Conservation (phyloP, 306 rosid genomes). For the Senna tora region DNA sequence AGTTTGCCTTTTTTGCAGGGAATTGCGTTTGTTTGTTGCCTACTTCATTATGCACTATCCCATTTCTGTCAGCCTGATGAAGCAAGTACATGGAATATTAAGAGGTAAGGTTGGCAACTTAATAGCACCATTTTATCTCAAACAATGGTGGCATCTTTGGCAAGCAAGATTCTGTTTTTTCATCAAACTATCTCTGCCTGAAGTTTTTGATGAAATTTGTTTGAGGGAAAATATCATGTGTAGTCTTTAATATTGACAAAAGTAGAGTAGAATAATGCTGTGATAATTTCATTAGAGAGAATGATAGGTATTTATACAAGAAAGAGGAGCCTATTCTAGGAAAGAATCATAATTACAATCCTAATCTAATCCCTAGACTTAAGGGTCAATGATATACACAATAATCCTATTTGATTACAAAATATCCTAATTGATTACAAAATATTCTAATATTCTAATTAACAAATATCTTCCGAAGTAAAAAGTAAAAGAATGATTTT, state of each 20-base stretch:
- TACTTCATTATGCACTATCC: slow-evolving; percentile 63
- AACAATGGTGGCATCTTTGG: slow-evolving; percentile 23
- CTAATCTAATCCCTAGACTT: too few species aligned
- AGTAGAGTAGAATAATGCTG: too few species aligned
- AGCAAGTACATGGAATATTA: slow-evolving; percentile 59
- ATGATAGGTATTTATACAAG: too few species aligned
- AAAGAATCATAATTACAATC: too few species aligned
- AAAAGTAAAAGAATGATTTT: background rate
- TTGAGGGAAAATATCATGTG: slow-evolving; percentile 8
- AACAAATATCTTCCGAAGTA: slow-evolving; percentile 1
- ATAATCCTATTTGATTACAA: too few species aligned
- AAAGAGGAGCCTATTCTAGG: too few species aligned
- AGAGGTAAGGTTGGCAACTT: slow-evolving; percentile 66
- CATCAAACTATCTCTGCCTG: slow-evolving; percentile 26
- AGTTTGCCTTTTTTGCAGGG: slow-evolving; percentile 55
- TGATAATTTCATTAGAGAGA: too few species aligned
- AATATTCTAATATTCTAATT: too few species aligned
- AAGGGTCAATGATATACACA: too few species aligned
- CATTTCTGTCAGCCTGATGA: slow-evolving; percentile 61
- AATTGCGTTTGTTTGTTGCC: slow-evolving; percentile 79
- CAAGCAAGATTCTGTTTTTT: slow-evolving; percentile 17
- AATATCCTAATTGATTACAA: too few species aligned
- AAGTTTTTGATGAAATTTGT: slow-evolving; percentile 24
- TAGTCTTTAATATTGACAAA: too few species aligned
- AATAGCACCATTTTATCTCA: slow-evolving; percentile 32